Evolutionary conservation across 352 stramenopile genomes (phyloP).

Genomic region (Globisporangium sylvaticum): DNA sequence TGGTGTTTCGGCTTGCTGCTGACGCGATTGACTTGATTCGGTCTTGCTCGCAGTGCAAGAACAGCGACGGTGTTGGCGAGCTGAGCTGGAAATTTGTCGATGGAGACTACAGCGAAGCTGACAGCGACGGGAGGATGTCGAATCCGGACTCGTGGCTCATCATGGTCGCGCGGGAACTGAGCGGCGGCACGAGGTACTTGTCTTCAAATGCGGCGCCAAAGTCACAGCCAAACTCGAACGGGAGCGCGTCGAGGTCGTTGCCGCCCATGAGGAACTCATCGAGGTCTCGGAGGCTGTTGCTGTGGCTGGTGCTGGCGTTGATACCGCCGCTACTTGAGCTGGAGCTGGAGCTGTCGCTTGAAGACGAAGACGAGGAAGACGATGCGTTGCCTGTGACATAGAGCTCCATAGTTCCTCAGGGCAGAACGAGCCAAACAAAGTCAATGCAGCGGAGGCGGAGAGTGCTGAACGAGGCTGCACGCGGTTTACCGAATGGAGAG

Average conservation of each 20-base stretch:
- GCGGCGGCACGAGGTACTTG: conserved; percentile 20
- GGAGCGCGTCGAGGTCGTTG: conserved; percentile 27
- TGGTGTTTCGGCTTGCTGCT: neutral
- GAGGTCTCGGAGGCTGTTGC: conserved; percentile 24
- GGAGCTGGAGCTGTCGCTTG: neutral
- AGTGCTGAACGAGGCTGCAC: neutral
- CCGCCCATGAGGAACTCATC: conserved; percentile 34
- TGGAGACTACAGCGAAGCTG: conserved; percentile 12
- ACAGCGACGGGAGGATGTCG: conserved; percentile 11
- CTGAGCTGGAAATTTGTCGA: conserved; percentile 4
- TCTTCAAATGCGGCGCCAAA: conserved; percentile 37
- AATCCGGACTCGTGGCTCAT: conserved; percentile 5
- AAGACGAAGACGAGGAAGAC: neutral
- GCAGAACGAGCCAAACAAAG: neutral
- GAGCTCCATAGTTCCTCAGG: conserved; percentile 6
- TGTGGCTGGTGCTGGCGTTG: neutral
- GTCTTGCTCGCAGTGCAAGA: conserved; percentile 7
- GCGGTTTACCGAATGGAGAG: conserved; percentile 13
- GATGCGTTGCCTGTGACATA: neutral
- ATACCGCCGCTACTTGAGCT: neutral
- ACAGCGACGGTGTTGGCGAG: neutral
- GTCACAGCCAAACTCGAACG: conserved; percentile 40
- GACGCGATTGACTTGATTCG: neutral
- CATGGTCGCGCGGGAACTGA: neutral
- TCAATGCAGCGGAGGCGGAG: neutral